Evolutionary conservation across 83 land plant species (phyloP).

Genomic region (Picea abies): DNA sequence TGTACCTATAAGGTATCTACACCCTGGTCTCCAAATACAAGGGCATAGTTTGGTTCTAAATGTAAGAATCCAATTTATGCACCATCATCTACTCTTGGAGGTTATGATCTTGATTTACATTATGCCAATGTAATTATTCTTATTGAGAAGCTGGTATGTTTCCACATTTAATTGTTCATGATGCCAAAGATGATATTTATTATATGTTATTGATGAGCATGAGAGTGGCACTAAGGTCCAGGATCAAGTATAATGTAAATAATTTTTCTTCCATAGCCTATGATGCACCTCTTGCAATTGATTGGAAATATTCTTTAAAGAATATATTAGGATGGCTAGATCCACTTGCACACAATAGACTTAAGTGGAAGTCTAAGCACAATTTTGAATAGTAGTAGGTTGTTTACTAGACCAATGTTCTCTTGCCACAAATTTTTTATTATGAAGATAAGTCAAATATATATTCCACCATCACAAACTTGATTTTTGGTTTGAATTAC

Average conservation of each 20-base stretch:
- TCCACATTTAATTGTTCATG: slow-evolving; percentile 84
- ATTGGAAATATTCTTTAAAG: slow-evolving; percentile 68
- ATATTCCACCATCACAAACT: slow-evolving; percentile 84
- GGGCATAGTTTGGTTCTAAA: slow-evolving; percentile 46
- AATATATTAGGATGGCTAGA: slow-evolving; percentile 73
- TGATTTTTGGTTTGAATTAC: slow-evolving; percentile 85
- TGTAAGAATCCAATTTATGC: slow-evolving; percentile 32
- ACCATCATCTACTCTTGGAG: slow-evolving; percentile 78
- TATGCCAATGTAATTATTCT: slow-evolving; percentile 86
- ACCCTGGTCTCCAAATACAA: slow-evolving; percentile 18
- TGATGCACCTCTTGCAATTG: slow-evolving; percentile 59
- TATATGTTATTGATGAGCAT: slow-evolving; percentile 67
- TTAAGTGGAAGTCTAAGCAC: slow-evolving; percentile 89
- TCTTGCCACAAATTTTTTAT: slow-evolving; percentile 82
- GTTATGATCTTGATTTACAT: slow-evolving; percentile 76
- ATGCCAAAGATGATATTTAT: slow-evolving; percentile 85
- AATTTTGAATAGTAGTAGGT: slow-evolving; percentile 80
- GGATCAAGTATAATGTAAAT: slow-evolving; percentile 54
- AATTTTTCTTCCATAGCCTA: slow-evolving; percentile 30
- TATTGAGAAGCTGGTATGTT: slow-evolving; percentile 76
- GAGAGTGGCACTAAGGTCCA: slow-evolving; percentile 54
- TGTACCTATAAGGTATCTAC: not conserved
- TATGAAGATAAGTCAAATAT: slow-evolving; percentile 76
- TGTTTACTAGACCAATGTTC: slow-evolving; percentile 60
- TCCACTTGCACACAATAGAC: slow-evolving; percentile 89